Base-by-base conservation (phyloP, 805 yeast species). In the Maudiozyma barnettii region DNA sequence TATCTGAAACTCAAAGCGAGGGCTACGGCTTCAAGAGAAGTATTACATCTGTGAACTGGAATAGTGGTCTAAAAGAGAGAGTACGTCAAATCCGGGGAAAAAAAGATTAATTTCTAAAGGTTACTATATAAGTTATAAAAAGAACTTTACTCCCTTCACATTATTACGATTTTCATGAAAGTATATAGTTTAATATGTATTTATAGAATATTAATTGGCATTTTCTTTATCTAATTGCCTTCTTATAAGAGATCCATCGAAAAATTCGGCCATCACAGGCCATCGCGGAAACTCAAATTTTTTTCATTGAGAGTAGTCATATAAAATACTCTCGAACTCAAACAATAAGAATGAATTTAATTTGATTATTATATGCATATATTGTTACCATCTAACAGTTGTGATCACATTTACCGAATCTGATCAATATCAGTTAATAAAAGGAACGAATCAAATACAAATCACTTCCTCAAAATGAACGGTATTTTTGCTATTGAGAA, bases 401-500 rank as follows among this genome's bases (percentile, higher is more conserved):
- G 18, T 14, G 7, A 33, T 14, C 19, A 31, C 13, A 33, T 14
- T 8, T 14, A 33, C 18, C 13, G 10, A 2, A 6, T 26, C 10
- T 9, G 30, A n/a, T 29, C 31, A 14, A 16, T 33, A 33, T 16
- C 19, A 2, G 4, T 4, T 33, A 33, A 14, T 4, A 5, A 31
- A 4, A 14, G n/a, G 4, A 33, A 33, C 8, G 5, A 33, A 5
- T 14, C 10, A 10, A 18, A 33, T 8, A 13, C 16, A 33, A 4
- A 33, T 33, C 36, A 29, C 4, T 6, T 10, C 16, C 16, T 7
- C 40, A 45, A 19, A 21, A 86, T 91, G 96, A 87, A 89, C 58
- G 98, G 99, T 40, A 76, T 93, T 1, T 87, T 91, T 71, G 98
- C 98, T 8, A 77, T 91, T 39, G 82, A 83, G 53, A 91, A 91